Percentiles rank a stretch among this genome's conserved stretches.
Conservation (phyloP, 441 rosid genomes). For the Metrosideros polymorpha region DNA sequence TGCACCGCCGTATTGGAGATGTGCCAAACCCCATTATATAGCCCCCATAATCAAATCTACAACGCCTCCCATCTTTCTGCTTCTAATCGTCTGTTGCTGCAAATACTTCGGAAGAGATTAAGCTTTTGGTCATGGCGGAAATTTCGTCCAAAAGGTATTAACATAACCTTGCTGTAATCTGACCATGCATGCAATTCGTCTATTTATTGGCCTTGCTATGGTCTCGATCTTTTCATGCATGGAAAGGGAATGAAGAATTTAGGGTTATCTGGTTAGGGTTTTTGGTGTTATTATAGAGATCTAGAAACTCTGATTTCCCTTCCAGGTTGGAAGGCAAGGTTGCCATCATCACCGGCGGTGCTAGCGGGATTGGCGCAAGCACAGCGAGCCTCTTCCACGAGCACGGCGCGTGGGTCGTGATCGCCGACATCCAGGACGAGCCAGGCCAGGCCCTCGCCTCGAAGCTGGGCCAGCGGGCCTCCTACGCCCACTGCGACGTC, state of each 20-base stretch:
- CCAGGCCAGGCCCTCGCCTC: background rate
- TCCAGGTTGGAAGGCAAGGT: constrained; percentile 2
- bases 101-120: background rate
- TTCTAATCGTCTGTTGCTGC: background rate
- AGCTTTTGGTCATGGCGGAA: background rate
- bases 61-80: background rate
- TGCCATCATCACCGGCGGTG: background rate
- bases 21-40: background rate
- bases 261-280: no score
- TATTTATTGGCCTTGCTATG: no score
- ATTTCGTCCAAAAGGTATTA: background rate
- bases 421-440: background rate
- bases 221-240: no score
- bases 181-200: background rate
- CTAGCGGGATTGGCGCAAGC: background rate
- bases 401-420: background rate
- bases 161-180: background rate
- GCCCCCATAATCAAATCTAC: background rate
- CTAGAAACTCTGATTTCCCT: background rate
- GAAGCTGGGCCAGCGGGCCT: background rate
- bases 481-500: background rate
- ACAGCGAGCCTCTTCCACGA: background rate
- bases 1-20: background rate
- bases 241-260: no score
- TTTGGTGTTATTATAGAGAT: no score